These are phyloP conservation scores for Diaporthe destruens DNA, from an alignment of 2,329 filamentous ascomycete species.

Conservation along the genomic window DNA sequence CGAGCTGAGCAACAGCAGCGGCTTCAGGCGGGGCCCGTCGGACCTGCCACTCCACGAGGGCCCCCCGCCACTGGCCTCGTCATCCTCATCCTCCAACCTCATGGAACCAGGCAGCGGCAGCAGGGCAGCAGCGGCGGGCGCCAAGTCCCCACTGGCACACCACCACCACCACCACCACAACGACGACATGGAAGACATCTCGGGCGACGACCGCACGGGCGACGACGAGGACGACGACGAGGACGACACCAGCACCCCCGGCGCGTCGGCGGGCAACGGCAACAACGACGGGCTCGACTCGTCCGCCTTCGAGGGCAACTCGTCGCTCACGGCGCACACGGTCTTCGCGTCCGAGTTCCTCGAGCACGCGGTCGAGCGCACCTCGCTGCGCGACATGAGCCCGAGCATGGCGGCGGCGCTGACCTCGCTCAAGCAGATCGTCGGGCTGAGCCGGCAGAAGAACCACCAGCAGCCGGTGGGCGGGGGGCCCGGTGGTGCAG, in stretches of 20 bases:
- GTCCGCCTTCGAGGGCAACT: conserved; percentile 59
- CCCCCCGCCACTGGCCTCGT: conserved; percentile 4
- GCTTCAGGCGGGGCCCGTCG: conserved; percentile 35
- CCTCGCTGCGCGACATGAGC: conserved; percentile 58
- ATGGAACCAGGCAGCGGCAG: neutral
- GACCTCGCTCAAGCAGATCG: conserved; percentile 64
- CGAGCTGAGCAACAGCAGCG: conserved; percentile 50
- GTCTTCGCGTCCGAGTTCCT: conserved; percentile 68
- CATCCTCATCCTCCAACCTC: neutral
- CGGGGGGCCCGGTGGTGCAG: no score
- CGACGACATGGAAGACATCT: conserved; percentile 26
- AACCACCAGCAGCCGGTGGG: neutral
- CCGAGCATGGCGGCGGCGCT: conserved; percentile 67
- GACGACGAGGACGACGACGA: conserved; percentile 51
- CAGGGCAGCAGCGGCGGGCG: neutral
- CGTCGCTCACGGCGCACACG: conserved; percentile 63
- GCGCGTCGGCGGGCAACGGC: neutral
- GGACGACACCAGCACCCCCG: conserved; percentile 45
- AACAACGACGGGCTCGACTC: conserved; percentile 53
- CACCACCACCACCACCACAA: neutral
- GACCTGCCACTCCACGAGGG: conserved; percentile 35
- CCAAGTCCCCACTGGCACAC: neutral
- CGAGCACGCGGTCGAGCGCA: conserved; percentile 64
- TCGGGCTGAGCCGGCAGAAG: conserved; percentile 53
- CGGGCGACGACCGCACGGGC: conserved; percentile 35